Conservation (phyloP, 2,329 filamentous ascomycete genomes). For the Alternaria consortialis region DNA sequence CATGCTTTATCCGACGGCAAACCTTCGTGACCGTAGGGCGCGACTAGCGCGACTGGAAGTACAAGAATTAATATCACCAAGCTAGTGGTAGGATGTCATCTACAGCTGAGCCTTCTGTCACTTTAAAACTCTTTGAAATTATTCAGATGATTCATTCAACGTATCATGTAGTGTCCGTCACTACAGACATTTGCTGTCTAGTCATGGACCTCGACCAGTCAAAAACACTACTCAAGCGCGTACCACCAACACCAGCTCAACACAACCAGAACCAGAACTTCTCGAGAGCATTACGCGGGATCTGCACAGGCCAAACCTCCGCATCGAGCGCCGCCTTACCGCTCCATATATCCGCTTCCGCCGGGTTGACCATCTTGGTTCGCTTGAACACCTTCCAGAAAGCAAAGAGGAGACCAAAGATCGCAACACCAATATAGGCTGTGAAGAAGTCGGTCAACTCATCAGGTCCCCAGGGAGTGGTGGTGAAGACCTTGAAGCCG, state of each 20-base stretch:
- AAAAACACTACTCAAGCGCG: not conserved
- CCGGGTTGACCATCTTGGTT: slow-evolving; percentile 60
- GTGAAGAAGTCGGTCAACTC: slow-evolving; percentile 60
- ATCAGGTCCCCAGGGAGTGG: slow-evolving; percentile 49
- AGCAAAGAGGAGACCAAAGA: slow-evolving; percentile 59
- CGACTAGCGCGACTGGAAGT: not conserved
- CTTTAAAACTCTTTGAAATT: not conserved
- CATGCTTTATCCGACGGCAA: not conserved
- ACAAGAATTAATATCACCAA: not conserved
- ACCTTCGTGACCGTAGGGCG: slow-evolving; percentile 2
- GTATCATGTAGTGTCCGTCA: not conserved
- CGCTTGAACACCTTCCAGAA: slow-evolving; percentile 73
- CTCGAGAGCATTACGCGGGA: slow-evolving; percentile 56
- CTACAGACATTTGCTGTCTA: not conserved
- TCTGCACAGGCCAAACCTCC: slow-evolving; percentile 55
- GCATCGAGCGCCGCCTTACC: slow-evolving; percentile 59
- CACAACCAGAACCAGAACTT: slow-evolving; percentile 61
- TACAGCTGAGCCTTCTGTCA: not conserved
- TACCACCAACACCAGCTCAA: slow-evolving; percentile 26
- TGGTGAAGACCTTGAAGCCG: slow-evolving; percentile 67
- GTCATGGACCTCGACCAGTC: not conserved
- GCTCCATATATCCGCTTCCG: slow-evolving; percentile 56
- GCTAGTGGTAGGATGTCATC: not conserved
- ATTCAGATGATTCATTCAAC: not conserved
- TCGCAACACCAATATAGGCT: slow-evolving; percentile 57